These are phyloP conservation scores for Pleurotus tuoliensis DNA, from an alignment of 768 basidiomycete genomes.

Conservation along the genomic window DNA sequence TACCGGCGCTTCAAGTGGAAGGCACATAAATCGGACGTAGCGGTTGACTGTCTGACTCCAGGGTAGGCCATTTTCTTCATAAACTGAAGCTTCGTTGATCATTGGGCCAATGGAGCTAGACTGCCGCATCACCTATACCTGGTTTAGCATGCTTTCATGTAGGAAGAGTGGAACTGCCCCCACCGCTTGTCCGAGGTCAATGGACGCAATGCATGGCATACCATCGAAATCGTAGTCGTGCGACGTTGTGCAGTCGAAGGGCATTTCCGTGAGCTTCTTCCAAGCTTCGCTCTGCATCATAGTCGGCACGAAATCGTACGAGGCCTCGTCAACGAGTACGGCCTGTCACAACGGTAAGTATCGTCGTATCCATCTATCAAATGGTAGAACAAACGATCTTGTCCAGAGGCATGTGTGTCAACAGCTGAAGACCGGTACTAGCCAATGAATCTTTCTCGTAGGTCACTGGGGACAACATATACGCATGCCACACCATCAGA, in stretches of 20 bases:
- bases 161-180: not conserved
- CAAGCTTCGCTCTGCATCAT: not conserved
- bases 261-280: not conserved
- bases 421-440: not conserved
- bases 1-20: not conserved
- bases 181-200: not conserved
- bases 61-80: not conserved
- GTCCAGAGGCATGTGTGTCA: not conserved
- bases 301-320: not conserved
- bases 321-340: not conserved
- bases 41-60: not conserved
- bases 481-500: constrained; percentile 14
- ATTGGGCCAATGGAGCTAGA: not conserved
- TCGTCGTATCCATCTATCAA: too few relatives aligned
- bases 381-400: not conserved
- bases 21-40: not conserved
- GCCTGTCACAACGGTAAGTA: too few relatives aligned
- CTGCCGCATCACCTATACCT: not conserved
- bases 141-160: not conserved
- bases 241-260: not conserved
- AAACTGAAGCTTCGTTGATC: not conserved
- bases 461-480: not conserved
- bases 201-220: not conserved
- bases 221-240: not conserved
- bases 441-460: not conserved